Evolutionary conservation across 495 filamentous ascomycete species (phyloP).

Genomic region (Hyaloscypha finlandica): DNA sequence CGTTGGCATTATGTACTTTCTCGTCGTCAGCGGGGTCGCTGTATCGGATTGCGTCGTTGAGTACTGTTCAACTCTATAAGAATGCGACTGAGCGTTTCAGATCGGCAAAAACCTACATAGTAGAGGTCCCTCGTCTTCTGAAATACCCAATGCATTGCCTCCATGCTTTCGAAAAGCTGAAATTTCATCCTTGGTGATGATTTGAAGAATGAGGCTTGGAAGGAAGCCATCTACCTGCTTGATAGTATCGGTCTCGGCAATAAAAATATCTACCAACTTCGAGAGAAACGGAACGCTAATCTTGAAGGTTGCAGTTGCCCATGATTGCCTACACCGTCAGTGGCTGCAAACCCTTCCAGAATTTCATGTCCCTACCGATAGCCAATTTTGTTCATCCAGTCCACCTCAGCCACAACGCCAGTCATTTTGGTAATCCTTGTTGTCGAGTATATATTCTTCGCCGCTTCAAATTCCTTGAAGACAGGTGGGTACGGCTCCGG

Average conservation of each 20-base stretch:
- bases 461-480: conserved; percentile 43
- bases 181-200: conserved; percentile 43
- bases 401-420: conserved; percentile 35
- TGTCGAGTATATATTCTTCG: conserved; percentile 38
- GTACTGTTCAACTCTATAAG: not conserved
- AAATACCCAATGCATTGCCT: conserved; percentile 52
- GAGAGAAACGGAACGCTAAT: conserved; percentile 39
- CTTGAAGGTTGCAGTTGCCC: conserved; percentile 44
- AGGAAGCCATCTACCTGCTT: conserved; percentile 37
- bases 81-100: not conserved
- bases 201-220: conserved; percentile 46
- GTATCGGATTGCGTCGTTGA: conserved; percentile 10
- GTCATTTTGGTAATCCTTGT: conserved; percentile 48
- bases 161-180: conserved; percentile 46
- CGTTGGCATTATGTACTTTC: not conserved
- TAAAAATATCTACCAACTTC: conserved; percentile 42
- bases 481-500: conserved; percentile 42
- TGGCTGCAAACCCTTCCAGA: not conserved
- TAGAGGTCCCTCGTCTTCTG: conserved; percentile 41
- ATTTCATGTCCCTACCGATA: not conserved
- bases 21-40: conserved; percentile 16
- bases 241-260: conserved; percentile 37
- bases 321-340: conserved; percentile 43
- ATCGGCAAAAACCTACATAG: conserved; percentile 3
- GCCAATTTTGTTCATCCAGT: conserved; percentile 34